Conservation (phyloP, 192 early-diverging fungal genomes). For the Podila epicladia region DNA sequence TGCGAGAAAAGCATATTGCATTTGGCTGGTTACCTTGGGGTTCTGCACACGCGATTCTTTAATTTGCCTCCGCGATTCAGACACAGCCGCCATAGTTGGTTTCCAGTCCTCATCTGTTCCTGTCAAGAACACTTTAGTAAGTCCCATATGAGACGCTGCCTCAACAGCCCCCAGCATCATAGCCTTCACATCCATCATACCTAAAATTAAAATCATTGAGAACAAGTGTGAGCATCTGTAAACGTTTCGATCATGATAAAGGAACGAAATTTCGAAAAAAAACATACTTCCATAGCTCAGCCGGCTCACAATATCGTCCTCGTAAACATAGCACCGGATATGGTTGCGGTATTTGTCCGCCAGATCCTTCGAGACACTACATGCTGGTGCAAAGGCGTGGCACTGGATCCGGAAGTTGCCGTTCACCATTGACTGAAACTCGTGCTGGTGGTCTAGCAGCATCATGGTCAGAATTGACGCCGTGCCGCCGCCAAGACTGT, state of each 20-base stretch:
- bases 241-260: not conserved
- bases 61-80: conserved; percentile 44
- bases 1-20: too few species aligned
- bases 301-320: conserved; percentile 64
- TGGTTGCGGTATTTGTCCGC: conserved; percentile 57
- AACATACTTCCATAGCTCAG: conserved; percentile 59
- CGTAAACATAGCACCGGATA: conserved; percentile 64
- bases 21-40: conserved; percentile 45
- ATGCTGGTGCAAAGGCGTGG: conserved; percentile 62
- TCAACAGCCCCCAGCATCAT: conserved; percentile 59
- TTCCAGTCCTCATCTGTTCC: conserved; percentile 56
- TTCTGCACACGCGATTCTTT: conserved; percentile 38
- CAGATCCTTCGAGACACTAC: conserved; percentile 55
- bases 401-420: conserved; percentile 57
- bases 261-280: not conserved
- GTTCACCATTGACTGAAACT: conserved; percentile 55
- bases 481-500: conserved; percentile 77
- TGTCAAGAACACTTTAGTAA: conserved; percentile 57
- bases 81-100: conserved; percentile 50
- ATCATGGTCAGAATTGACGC: conserved; percentile 80
- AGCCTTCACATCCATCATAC: conserved; percentile 64
- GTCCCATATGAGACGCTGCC: conserved; percentile 53
- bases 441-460: conserved; percentile 65
- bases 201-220: not conserved
- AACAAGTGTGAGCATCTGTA: not conserved